These are phyloP conservation scores for Malania oleifera DNA, from an alignment of 164 flowering plant species.

Conservation along the genomic window DNA sequence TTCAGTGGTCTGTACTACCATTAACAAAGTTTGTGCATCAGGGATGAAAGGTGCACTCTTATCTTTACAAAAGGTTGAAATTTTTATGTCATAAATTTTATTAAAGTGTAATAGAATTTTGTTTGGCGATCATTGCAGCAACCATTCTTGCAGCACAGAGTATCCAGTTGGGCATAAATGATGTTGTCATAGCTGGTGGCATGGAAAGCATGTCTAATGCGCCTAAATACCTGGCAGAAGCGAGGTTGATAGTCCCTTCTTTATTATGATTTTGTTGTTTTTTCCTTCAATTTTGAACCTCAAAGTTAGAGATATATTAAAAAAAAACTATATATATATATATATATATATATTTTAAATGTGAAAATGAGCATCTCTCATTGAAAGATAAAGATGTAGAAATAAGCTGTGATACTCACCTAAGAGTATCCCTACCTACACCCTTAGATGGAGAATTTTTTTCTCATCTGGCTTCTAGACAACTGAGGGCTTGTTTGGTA, in stretches of 20 bases:
- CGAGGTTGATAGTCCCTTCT: slow-evolving; percentile 32
- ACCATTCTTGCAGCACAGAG: slow-evolving; percentile 71
- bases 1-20: slow-evolving; percentile 4
- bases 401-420: too few species aligned
- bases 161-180: slow-evolving; percentile 65
- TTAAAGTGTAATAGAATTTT: not conserved
- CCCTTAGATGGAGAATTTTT: too few species aligned
- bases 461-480: too few species aligned
- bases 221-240: slow-evolving; percentile 63
- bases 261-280: not conserved
- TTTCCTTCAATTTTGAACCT: not conserved
- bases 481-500: too few species aligned
- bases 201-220: slow-evolving; percentile 94
- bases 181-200: slow-evolving; percentile 81
- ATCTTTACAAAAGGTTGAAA: not conserved
- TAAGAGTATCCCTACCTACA: too few species aligned
- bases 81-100: not conserved
- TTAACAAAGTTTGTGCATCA: slow-evolving; percentile 8
- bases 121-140: slow-evolving; percentile 31
- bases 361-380: too few species aligned
- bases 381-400: too few species aligned
- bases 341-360: too few species aligned
- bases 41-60: slow-evolving; percentile 1
- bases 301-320: too few species aligned
- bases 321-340: too few species aligned